A percentile compares a stretch with the other conserved stretches of the same genome.
Evolutionary conservation across 78 protist genomes (phyloP).

Genomic region (Pelomyxa schiedti): DNA sequence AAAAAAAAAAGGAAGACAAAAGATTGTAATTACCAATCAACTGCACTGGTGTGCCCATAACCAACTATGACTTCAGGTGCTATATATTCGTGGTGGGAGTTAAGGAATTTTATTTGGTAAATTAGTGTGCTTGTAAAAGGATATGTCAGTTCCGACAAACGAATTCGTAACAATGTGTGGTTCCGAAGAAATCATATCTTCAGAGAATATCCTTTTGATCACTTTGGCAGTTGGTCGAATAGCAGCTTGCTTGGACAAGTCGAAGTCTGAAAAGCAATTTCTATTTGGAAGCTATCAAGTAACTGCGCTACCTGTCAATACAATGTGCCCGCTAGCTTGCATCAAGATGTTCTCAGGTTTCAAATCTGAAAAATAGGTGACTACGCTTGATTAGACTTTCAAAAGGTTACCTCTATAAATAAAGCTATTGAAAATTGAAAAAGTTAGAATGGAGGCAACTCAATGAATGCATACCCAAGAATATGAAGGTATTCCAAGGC

Average conservation of each 20-base stretch:
- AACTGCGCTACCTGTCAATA: slow-evolving; percentile 85
- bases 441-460: not conserved
- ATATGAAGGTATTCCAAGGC: slow-evolving; percentile 79
- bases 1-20: too few relatives aligned
- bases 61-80: slow-evolving; percentile 59
- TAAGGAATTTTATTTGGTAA: too few relatives aligned
- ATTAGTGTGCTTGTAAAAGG: too few relatives aligned
- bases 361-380: slow-evolving; percentile 54
- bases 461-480: slow-evolving; percentile 71
- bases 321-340: slow-evolving; percentile 67
- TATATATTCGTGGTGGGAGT: slow-evolving; percentile 31
- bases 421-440: not conserved
- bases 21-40: slow-evolving; percentile 8
- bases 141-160: slow-evolving; percentile 65
- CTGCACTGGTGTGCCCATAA: slow-evolving; percentile 1
- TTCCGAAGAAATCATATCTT: not conserved
- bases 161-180: slow-evolving; percentile 29
- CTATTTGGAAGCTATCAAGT: too few relatives aligned
- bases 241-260: slow-evolving; percentile 19
- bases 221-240: not conserved
- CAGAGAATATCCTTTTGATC: not conserved
- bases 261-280: too few relatives aligned
- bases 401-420: slow-evolving; percentile 7
- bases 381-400: not conserved
- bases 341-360: slow-evolving; percentile 84